Base-by-base conservation (phyloP, 73 alveolate genomes). In the Tetrahymena thermophila region DNA sequence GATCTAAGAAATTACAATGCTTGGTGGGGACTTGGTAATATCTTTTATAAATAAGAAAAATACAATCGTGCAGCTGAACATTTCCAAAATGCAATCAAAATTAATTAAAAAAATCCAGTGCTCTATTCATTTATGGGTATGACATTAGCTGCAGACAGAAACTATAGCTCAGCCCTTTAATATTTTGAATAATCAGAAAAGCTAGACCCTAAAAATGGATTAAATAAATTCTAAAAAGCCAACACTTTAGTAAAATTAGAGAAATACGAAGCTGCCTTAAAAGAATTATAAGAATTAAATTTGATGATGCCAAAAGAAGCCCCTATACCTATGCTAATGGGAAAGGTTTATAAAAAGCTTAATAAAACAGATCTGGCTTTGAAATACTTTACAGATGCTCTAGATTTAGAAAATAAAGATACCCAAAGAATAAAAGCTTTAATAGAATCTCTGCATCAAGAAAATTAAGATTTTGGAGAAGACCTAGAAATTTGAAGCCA, bases 21-120 rank as follows among this genome's bases (percentile, higher is more conserved):
- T n/a, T 98, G 99, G 99, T 98, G 99, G 99, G 99, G 99, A 28
- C 97, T 97, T 11, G 99, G 99, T 93, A 98, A 98, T 94, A 98
- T 98, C 58, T 98, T 96, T 96, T 96, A 98, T 96, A 98, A 98
- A 93, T 97, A 98, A 95, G 99, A 98, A 96, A 98, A 98, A 96
- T 98, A 98, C 94, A 98, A 96, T 71, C 97, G 97, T 84, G 99
- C 99, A 13, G 97, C 98, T 5, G 95, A 97, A 95, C 96, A 96
- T 57, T 98, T 98, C 96, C 84, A 96, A 56, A 95, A 96, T 83
- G 99, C 99, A 19, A 94, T 97, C 19, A 95, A 94, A 93, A 98
- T 98, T 35, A 98, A 98, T 96, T 96, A 97, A 42, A 97, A 98
- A 84, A 97, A 98, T 34, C 98, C 99, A 9, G 98, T 98, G 23